Evolutionary conservation across 148 eudicot genomes (phyloP), one percentile per base, ranked within the genome.

Genomic region (Camellia granthamiana): DNA sequence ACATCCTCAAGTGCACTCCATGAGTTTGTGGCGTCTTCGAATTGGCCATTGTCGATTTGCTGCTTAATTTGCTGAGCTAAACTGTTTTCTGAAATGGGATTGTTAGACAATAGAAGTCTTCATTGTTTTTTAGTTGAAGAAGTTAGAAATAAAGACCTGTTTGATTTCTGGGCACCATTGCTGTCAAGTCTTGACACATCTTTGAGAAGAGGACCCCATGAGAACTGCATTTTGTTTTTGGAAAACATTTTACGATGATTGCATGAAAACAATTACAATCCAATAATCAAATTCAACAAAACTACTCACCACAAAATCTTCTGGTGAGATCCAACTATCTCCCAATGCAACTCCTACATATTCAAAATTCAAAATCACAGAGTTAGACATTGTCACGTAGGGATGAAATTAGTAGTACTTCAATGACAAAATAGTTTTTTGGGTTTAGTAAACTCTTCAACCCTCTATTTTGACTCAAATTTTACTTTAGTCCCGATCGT

Each of bases 201-300:
- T 83, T 89, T 89, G 42, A 93, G 88, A 52, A 92, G 89, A 86
- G 97, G 97, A 47, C 89, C 98, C 98, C 98, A 95, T 75, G 98
- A 90, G 55, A 89, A 81, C 98, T 95, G 80, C 81, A 63, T 61
- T 30, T 8, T 76, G 5, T 69, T 5, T 19, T 41, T 19, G 18
- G 44, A 43, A 69, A 67, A 0, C 4, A 69, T 16, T 41, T 41
- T 5, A 5, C 0, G 5, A 68, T 12, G 19, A 15, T 41, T 42
- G 9, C 4, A 69, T 69, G 16, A 11, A 44, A 62, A 66, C 56
- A 70, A 70, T 2, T 18, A 18, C 9, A 46, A 3, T 13, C 11
- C 69, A 52, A 43, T 47, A 3, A 72, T 51, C 55, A 23, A 30
- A 72, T 52, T 68, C 56, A 78, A 38, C 5, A 8, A 63, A 16